Conservation (phyloP, 108 stramenopile genomes). For the Schizochytrium sp. region DNA sequence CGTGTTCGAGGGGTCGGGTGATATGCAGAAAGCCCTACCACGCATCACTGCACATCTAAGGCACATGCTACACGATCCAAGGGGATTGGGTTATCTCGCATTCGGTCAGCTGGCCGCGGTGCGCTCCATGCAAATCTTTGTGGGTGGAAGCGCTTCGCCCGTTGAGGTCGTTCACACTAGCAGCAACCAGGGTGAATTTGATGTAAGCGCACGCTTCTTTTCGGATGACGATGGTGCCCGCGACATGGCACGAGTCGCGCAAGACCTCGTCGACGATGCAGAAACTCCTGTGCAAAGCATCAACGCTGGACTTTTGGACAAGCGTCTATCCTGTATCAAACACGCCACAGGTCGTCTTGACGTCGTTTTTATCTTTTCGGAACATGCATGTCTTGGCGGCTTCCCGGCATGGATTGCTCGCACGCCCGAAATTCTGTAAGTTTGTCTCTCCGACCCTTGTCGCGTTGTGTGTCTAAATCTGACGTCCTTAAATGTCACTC, state of each 20-base stretch:
- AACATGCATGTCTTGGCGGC: not conserved
- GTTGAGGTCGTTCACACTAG: not conserved
- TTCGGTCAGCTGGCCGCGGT: not conserved
- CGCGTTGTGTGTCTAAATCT: not conserved
- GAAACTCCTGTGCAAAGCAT: not conserved
- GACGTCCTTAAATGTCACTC: too few relatives aligned
- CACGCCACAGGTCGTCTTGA: not conserved
- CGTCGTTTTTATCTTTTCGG: not conserved
- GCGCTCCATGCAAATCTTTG: not conserved
- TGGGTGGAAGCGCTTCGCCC: not conserved
- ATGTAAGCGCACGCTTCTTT: not conserved
- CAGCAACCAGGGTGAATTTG: not conserved
- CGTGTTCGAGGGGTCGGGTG: not conserved
- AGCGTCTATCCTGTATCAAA: not conserved
- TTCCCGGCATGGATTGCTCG: not conserved
- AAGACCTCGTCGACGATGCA: not conserved
- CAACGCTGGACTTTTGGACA: not conserved
- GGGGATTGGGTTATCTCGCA: not conserved
- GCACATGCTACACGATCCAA: not conserved
- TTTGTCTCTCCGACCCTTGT: not conserved
- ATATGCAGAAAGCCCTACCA: not conserved
- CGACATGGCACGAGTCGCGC: not conserved
- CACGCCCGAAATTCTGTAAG: not conserved
- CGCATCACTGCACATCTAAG: not conserved
- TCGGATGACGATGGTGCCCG: not conserved